Conservation (phyloP, 768 basidiomycete species). For the Agrocybe chaxingu region DNA sequence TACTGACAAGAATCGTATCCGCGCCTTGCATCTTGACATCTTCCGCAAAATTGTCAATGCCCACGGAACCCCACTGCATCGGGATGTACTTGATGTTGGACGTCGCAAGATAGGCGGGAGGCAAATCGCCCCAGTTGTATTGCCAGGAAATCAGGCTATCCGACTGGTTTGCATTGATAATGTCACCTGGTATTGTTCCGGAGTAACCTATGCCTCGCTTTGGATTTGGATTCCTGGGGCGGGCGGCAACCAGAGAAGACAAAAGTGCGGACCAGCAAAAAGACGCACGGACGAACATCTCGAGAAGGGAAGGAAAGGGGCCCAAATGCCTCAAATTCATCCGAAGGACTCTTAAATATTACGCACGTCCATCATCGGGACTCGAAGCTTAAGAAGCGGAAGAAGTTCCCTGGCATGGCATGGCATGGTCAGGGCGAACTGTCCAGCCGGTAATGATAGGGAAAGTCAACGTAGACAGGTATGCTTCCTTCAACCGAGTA, state of each 20-base stretch:
- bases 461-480: background rate
- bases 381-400: slow-evolving; percentile 16
- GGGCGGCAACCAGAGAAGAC: slow-evolving; percentile 1
- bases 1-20: slow-evolving; percentile 41
- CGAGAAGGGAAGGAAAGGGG: slow-evolving; percentile 12
- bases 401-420: slow-evolving; percentile 25
- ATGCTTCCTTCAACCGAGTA: too few species aligned
- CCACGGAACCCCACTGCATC: slow-evolving; percentile 50
- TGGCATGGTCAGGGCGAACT: slow-evolving; percentile 35
- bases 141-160: slow-evolving; percentile 43
- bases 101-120: slow-evolving; percentile 38
- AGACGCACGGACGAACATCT: slow-evolving; percentile 24
- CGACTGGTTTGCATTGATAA: slow-evolving; percentile 42
- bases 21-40: slow-evolving; percentile 44
- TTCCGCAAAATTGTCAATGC: slow-evolving; percentile 34
- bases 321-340: slow-evolving; percentile 3
- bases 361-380: slow-evolving; percentile 16
- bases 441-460: slow-evolving; percentile 25
- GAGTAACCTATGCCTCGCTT: slow-evolving; percentile 47
- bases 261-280: slow-evolving; percentile 14
- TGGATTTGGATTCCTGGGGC: slow-evolving; percentile 22
- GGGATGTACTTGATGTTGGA: slow-evolving; percentile 46
- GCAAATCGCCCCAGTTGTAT: slow-evolving; percentile 51
- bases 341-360: slow-evolving; percentile 11
- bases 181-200: slow-evolving; percentile 36